Conservation (phyloP, 2,329 filamentous ascomycete species). For the Scedosporium aurantiacum region DNA sequence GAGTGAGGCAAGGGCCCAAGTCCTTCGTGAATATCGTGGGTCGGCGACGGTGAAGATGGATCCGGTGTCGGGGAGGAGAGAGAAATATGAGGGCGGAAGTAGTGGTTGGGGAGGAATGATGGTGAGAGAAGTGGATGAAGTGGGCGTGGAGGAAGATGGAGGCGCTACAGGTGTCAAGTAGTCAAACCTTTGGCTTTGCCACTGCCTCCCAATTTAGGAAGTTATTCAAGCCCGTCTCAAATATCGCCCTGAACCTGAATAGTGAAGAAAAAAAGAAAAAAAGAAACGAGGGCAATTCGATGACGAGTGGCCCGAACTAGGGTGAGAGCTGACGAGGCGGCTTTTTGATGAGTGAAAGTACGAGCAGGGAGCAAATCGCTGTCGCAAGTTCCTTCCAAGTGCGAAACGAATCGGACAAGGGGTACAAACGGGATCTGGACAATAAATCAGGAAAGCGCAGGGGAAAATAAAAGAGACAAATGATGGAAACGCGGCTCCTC, state of each 20-base stretch:
- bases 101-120: slow-evolving; percentile 20
- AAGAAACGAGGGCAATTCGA: background rate
- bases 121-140: slow-evolving; percentile 21
- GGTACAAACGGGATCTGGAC: background rate
- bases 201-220: background rate
- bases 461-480: background rate
- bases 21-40: slow-evolving; percentile 5
- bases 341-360: background rate
- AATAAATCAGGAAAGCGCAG: background rate
- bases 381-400: background rate
- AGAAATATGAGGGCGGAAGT: slow-evolving; percentile 9
- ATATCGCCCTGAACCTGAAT: background rate
- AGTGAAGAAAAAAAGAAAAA: background rate
- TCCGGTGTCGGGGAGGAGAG: slow-evolving; percentile 14
- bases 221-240: background rate
- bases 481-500: slow-evolving; percentile 3
- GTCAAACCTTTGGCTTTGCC: slow-evolving; percentile 7
- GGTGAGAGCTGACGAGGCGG: background rate
- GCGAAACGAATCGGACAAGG: background rate
- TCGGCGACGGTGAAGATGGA: slow-evolving; percentile 3
- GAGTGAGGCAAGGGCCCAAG: slow-evolving; percentile 4
- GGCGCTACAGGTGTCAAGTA: slow-evolving; percentile 6
- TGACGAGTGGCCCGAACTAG: background rate
- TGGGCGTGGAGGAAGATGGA: slow-evolving; percentile 17
- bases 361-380: background rate